These are phyloP conservation scores for Plasmodium vivax DNA, from an alignment of 169 alveolate species.

Conservation along the genomic window DNA sequence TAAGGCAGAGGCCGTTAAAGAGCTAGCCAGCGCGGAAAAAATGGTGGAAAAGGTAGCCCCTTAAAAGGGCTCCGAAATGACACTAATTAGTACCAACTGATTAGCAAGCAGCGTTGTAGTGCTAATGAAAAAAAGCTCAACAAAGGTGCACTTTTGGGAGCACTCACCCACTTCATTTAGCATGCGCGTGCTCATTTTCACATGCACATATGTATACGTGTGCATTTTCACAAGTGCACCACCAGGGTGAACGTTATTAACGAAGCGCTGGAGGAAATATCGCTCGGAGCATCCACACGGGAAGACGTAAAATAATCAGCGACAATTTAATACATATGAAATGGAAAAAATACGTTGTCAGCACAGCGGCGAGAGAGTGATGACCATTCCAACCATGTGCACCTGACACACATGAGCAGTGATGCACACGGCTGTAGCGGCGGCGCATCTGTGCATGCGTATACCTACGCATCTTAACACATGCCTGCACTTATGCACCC, in stretches of 20 bases:
- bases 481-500: neutral
- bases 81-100: neutral
- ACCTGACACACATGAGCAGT: neutral
- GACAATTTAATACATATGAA: neutral
- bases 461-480: neutral
- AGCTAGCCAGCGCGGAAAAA: constrained; percentile 9
- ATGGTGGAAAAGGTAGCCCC: constrained; percentile 23
- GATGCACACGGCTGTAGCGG: neutral
- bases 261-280: constrained; percentile 43
- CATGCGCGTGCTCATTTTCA: neutral
- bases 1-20: constrained; percentile 34
- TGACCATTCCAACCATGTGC: neutral
- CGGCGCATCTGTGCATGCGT: neutral
- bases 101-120: neutral
- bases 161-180: neutral
- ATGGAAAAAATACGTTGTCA: neutral
- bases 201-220: neutral
- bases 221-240: constrained; percentile 11
- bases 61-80: neutral
- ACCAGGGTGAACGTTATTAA: constrained; percentile 13
- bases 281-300: neutral
- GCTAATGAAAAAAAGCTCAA: neutral
- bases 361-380: neutral
- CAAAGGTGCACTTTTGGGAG: neutral
- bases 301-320: constrained; percentile 13